phyloP scores from a whole-genome alignment of 495 filamentous ascomycete genomes.

The Daldinia childiae region DNA sequence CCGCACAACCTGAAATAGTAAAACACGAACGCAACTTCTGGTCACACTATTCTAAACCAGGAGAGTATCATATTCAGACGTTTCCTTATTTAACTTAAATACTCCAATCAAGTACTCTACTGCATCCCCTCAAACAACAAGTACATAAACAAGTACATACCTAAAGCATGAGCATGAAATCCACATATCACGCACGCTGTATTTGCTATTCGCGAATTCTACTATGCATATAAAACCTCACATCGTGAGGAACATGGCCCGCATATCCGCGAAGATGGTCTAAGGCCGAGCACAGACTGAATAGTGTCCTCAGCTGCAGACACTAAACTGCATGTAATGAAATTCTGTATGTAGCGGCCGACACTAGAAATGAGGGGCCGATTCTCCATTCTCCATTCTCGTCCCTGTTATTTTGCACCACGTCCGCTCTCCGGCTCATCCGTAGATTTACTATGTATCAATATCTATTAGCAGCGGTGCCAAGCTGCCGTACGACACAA shows the following conservation, averaged over 20 bases:
- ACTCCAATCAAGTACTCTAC: background rate
- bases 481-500: conserved; percentile 28
- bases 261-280: conserved; percentile 23
- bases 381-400: conserved; percentile 39
- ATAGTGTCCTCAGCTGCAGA: background rate
- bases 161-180: background rate
- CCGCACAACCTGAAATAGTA: background rate
- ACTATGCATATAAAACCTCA: background rate
- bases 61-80: conserved; percentile 24
- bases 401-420: conserved; percentile 41
- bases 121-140: background rate
- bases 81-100: background rate
- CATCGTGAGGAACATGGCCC: conserved; percentile 18
- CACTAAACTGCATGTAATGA: background rate
- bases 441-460: conserved; percentile 13
- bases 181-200: conserved; percentile 3
- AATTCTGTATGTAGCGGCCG: conserved; percentile 8
- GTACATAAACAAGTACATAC: background rate
- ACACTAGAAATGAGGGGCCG: conserved; percentile 5
- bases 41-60: conserved; percentile 22
- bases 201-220: conserved; percentile 3
- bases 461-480: conserved; percentile 19
- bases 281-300: conserved; percentile 17
- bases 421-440: conserved; percentile 30
- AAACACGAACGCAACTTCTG: conserved; percentile 15